Evolutionary conservation across 2,329 filamentous ascomycete genomes (phyloP).

Genomic region (Arachnomyces sp.): DNA sequence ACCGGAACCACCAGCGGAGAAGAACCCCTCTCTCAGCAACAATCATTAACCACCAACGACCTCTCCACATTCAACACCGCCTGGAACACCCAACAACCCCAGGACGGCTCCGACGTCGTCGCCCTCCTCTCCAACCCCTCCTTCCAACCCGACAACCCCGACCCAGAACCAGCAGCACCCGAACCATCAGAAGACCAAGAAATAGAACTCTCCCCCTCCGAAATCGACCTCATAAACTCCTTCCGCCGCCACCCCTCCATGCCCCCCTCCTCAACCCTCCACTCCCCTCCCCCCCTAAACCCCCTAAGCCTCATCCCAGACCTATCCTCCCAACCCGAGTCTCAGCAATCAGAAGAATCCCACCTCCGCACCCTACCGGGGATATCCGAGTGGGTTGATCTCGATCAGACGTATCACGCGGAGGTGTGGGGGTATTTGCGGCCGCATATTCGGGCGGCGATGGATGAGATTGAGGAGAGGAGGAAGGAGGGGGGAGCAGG

Average conservation of each 20-base stretch:
- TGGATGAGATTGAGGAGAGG: constrained; percentile 11
- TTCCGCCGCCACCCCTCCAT: constrained; percentile 19
- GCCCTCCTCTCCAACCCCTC: constrained; percentile 28
- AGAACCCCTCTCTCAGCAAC: no score
- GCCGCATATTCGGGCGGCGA: constrained; percentile 10
- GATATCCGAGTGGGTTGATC: constrained; percentile 13
- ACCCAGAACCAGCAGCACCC: constrained; percentile 22
- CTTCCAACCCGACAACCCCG: constrained; percentile 25
- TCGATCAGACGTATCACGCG: constrained; percentile 12
- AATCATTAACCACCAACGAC: constrained; percentile 1
- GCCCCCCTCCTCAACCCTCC: not conserved
- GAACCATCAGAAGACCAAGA: constrained; percentile 18
- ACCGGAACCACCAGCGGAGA: not conserved
- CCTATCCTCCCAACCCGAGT: constrained; percentile 4
- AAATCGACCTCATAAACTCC: constrained; percentile 25
- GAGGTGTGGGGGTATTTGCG: constrained; percentile 14
- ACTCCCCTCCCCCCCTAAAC: not conserved
- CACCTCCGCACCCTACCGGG: constrained; percentile 8
- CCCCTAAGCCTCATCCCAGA: constrained; percentile 10
- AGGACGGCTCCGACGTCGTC: constrained; percentile 37
- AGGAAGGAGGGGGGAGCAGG: constrained; percentile 3
- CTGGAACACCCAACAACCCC: constrained; percentile 14
- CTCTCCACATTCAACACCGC: constrained; percentile 12
- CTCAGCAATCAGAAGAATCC: not conserved
- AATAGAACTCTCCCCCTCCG: constrained; percentile 16